These are phyloP conservation scores for Carex littledalei DNA, from an alignment of 176 grass and related monocot species.

Conservation along the genomic window DNA sequence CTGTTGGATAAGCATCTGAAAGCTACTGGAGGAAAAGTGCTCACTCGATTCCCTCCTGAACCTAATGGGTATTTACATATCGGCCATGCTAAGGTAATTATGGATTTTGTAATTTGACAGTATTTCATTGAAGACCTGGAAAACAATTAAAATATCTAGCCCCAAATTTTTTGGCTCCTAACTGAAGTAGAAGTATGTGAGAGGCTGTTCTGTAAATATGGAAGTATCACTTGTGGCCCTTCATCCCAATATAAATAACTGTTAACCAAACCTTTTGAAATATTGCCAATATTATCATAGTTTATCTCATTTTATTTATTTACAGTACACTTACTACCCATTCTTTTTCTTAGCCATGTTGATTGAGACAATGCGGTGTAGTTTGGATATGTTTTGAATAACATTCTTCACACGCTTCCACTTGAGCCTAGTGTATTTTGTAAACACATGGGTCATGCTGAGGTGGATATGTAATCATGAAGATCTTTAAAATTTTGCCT, in stretches of 20 bases:
- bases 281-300: not conserved
- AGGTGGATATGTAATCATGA: not conserved
- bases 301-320: not conserved
- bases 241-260: slow-evolving; percentile 17
- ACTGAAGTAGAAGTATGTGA: not conserved
- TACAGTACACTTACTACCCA: not conserved
- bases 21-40: slow-evolving; percentile 87
- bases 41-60: slow-evolving; percentile 95
- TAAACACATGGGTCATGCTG: not conserved
- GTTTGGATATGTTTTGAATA: not conserved
- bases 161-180: not conserved
- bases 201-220: not conserved
- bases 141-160: not conserved
- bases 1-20: slow-evolving; percentile 82
- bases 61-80: slow-evolving; percentile 99
- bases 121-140: not conserved
- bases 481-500: not conserved
- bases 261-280: not conserved
- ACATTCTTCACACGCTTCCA: not conserved
- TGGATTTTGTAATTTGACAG: not conserved
- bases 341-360: not conserved
- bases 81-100: slow-evolving; percentile 85
- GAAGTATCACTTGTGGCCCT: not conserved
- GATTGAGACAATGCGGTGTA: not conserved
- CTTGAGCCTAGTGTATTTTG: not conserved